Conservation (phyloP, 2,329 filamentous ascomycete genomes). For the Fusarium hostae region DNA sequence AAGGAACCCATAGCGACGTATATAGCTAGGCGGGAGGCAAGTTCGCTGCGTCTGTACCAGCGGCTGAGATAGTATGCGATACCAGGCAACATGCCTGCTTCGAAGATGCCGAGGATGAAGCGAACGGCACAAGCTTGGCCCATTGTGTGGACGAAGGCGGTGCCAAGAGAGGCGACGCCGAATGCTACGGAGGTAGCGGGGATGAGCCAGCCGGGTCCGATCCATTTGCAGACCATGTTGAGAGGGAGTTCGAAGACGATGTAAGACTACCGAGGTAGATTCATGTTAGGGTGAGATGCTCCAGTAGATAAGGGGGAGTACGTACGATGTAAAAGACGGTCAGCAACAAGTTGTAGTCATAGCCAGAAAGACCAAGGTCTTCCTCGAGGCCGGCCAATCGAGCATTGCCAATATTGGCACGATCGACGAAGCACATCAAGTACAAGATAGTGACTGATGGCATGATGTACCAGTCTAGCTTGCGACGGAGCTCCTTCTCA, state of each 20-base stretch:
- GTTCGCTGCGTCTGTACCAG: slow-evolving; percentile 65
- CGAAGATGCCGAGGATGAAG: slow-evolving; percentile 69
- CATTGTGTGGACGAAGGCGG: slow-evolving; percentile 23
- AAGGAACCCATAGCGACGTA: slow-evolving; percentile 26
- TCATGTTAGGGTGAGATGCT: not conserved
- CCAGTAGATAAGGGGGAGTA: not conserved
- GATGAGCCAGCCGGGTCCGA: slow-evolving; percentile 74
- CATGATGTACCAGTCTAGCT: slow-evolving; percentile 16
- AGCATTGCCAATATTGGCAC: slow-evolving; percentile 76
- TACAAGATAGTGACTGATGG: slow-evolving; percentile 29
- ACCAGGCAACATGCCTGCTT: slow-evolving; percentile 72
- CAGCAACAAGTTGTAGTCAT: slow-evolving; percentile 14
- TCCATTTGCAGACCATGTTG: slow-evolving; percentile 71
- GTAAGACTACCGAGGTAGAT: slow-evolving; percentile 50
- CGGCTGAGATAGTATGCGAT: slow-evolving; percentile 72
- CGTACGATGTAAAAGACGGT: slow-evolving; percentile 19
- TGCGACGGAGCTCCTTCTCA: slow-evolving; percentile 11
- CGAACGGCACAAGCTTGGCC: slow-evolving; percentile 58
- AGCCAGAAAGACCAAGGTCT: slow-evolving; percentile 67
- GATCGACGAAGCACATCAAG: slow-evolving; percentile 74
- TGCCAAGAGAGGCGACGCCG: slow-evolving; percentile 12
- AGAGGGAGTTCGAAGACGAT: slow-evolving; percentile 73
- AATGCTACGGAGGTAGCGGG: slow-evolving; percentile 59
- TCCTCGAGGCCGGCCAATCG: slow-evolving; percentile 63
- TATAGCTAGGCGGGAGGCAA: slow-evolving; percentile 9